A percentile compares a stretch with the other conserved stretches of the same genome.
phyloP scores from a whole-genome alignment of 2,329 filamentous ascomycete species.

The Aureobasidium sp. region DNA sequence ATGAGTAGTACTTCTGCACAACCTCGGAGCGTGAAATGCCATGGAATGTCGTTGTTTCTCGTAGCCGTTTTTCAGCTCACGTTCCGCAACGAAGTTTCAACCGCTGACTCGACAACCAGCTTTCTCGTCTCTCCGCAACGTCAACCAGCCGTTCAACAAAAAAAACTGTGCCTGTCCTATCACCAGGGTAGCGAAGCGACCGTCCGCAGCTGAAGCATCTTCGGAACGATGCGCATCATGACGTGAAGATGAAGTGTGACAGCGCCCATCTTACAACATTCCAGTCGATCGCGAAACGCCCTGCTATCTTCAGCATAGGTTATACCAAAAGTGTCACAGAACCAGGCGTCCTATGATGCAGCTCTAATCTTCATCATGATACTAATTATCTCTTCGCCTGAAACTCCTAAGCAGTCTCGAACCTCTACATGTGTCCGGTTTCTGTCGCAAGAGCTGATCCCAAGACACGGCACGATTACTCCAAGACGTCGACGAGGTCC shows the following conservation, averaged over 20 bases:
- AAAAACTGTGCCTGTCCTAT: not conserved
- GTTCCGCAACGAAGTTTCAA: constrained; percentile 4
- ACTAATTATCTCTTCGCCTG: not conserved
- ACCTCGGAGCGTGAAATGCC: not conserved
- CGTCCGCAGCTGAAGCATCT: not conserved
- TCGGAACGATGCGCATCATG: not conserved
- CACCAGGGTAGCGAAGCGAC: not conserved
- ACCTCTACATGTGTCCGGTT: not conserved
- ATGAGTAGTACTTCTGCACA: not conserved
- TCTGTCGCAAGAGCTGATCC: not conserved
- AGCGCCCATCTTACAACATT: not conserved
- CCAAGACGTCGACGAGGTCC: not conserved
- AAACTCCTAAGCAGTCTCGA: not conserved
- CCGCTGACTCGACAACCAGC: constrained; percentile 4
- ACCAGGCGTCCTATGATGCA: not conserved
- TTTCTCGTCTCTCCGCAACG: not conserved
- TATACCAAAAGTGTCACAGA: not conserved
- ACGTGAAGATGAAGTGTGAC: not conserved
- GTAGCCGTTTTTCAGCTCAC: not conserved
- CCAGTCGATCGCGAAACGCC: not conserved
- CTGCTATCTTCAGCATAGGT: not conserved
- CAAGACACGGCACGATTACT: not conserved
- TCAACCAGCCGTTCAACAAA: not conserved
- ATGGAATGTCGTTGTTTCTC: constrained; percentile 9
- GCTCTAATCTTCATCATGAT: not conserved